phyloP scores from a whole-genome alignment of 768 basidiomycete genomes.

The Saitozyma podzolica region DNA sequence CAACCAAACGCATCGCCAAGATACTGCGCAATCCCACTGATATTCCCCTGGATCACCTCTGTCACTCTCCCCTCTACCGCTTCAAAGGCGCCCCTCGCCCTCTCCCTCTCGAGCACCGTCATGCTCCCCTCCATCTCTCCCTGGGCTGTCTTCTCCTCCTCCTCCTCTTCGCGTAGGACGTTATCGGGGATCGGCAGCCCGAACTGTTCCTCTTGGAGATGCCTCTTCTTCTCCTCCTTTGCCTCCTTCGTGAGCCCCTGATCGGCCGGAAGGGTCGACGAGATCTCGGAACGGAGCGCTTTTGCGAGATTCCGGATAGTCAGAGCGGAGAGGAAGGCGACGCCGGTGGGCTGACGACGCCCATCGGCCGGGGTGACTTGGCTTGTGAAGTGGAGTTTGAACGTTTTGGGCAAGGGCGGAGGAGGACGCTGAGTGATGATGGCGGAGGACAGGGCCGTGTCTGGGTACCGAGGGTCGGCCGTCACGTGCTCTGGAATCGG shows the following conservation, averaged over 20 bases:
- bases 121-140: slow-evolving; percentile 16
- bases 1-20: slow-evolving; percentile 39
- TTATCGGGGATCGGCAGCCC: slow-evolving; percentile 71
- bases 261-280: slow-evolving; percentile 10
- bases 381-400: slow-evolving; percentile 58
- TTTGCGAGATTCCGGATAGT: slow-evolving; percentile 81
- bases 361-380: slow-evolving; percentile 57
- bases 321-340: slow-evolving; percentile 69
- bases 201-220: slow-evolving; percentile 73
- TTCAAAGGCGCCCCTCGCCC: slow-evolving; percentile 71
- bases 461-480: slow-evolving; percentile 25
- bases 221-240: slow-evolving; percentile 27
- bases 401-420: slow-evolving; percentile 69
- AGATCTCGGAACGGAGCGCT: slow-evolving; percentile 58
- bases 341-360: slow-evolving; percentile 62
- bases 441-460: slow-evolving; percentile 9
- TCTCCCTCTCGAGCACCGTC: slow-evolving; percentile 66
- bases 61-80: slow-evolving; percentile 64
- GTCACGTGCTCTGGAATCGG: slow-evolving; percentile 25
- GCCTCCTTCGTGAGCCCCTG: slow-evolving; percentile 9
- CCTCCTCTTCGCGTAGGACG: slow-evolving; percentile 73
- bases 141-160: slow-evolving; percentile 55
- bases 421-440: slow-evolving; percentile 64
- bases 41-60: slow-evolving; percentile 55
- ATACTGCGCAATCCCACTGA: slow-evolving; percentile 36